These are phyloP conservation scores for Trypanosoma avium DNA, from an alignment of 208 protist genomes.

Conservation along the genomic window DNA sequence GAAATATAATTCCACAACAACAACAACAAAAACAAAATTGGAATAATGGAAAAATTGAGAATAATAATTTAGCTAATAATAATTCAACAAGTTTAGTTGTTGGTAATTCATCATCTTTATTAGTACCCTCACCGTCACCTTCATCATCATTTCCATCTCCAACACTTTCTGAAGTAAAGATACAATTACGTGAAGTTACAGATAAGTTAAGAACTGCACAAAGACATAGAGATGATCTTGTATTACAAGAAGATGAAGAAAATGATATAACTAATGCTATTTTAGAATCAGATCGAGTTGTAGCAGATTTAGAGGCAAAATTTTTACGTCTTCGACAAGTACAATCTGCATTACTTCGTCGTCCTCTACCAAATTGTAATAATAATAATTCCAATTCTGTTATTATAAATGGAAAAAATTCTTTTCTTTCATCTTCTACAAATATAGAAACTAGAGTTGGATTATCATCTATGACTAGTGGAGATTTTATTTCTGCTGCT, in stretches of 20 bases:
- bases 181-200: constrained; percentile 38
- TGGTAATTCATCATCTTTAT: background rate
- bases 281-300: constrained; percentile 38
- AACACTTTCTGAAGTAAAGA: constrained; percentile 46
- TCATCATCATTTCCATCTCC: background rate
- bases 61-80: too few relatives aligned
- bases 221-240: constrained; percentile 61
- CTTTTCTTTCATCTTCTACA: background rate
- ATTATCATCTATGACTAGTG: background rate
- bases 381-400: background rate
- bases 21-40: too few relatives aligned
- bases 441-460: background rate
- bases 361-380: constrained; percentile 16
- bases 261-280: constrained; percentile 45
- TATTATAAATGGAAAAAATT: constrained; percentile 1
- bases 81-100: background rate
- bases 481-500: too few relatives aligned
- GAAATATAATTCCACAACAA: too few relatives aligned
- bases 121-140: background rate
- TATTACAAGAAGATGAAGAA: constrained; percentile 74
- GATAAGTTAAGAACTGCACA: constrained; percentile 50
- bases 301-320: constrained; percentile 42
- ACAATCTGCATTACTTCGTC: constrained; percentile 52
- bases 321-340: constrained; percentile 46
- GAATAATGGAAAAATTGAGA: too few relatives aligned